phyloP scores from a whole-genome alignment of 2,329 filamentous ascomycete genomes.

The Fusarium burgessii region DNA sequence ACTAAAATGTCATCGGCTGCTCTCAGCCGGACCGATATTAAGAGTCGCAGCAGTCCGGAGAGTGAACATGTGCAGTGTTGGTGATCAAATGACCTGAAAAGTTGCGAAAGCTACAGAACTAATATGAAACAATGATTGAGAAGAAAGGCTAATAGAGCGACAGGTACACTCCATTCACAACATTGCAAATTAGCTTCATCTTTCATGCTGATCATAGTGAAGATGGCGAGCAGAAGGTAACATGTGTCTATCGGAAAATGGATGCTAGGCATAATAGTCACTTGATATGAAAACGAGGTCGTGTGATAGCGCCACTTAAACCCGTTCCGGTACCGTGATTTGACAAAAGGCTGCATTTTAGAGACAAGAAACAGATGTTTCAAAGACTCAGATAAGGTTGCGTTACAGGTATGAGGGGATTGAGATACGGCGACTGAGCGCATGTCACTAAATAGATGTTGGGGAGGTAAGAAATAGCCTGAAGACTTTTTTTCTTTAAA shows the following conservation, averaged over 20 bases:
- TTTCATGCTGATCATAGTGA: neutral
- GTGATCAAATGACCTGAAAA: constrained; percentile 4
- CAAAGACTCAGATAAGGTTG: too few species aligned
- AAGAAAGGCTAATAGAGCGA: neutral
- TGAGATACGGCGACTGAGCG: neutral
- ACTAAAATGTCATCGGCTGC: neutral
- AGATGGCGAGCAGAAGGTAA: too few species aligned
- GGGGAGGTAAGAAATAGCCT: neutral
- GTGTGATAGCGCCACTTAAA: constrained; percentile 1
- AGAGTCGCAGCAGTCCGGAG: neutral
- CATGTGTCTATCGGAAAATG: too few species aligned
- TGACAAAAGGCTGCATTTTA: neutral
- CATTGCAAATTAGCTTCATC: constrained; percentile 8
- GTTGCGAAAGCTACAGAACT: neutral
- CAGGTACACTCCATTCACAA: neutral
- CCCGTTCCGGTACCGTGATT: neutral
- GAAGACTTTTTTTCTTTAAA: neutral
- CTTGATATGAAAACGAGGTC: neutral
- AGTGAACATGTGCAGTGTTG: neutral
- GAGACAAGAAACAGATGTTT: too few species aligned
- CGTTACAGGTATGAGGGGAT: too few species aligned
- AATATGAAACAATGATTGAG: too few species aligned
- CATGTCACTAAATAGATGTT: constrained; percentile 5
- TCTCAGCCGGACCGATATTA: constrained; percentile 4
- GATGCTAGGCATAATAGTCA: too few species aligned